Percentiles rank a stretch among this genome's conserved stretches.
Conservation (phyloP, 164 flowering plant species). For the Chimonanthus salicifolius region DNA sequence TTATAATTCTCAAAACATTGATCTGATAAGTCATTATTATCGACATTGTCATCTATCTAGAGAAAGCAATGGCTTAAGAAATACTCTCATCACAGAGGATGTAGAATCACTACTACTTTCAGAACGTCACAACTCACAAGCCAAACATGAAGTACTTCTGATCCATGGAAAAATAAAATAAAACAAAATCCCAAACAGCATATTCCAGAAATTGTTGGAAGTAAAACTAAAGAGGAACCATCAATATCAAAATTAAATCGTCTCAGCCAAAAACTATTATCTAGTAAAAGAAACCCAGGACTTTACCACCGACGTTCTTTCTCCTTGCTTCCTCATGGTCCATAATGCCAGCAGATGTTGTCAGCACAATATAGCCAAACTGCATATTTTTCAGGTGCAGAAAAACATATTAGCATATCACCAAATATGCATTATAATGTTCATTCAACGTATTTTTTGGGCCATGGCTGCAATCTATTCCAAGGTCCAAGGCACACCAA, state of each 20-base stretch:
- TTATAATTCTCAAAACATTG: neutral
- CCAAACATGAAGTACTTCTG: neutral
- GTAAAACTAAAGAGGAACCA: neutral
- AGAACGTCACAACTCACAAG: neutral
- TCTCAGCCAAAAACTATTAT: neutral
- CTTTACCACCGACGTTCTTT: conserved; percentile 33
- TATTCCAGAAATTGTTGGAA: neutral
- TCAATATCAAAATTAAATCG: neutral
- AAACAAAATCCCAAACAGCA: neutral
- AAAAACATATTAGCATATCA: neutral
- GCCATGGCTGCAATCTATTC: too few species aligned
- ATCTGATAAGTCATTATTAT: neutral
- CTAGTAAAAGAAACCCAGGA: conserved; percentile 29
- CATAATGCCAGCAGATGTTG: conserved; percentile 39
- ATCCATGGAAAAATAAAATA: neutral
- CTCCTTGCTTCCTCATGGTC: conserved; percentile 42
- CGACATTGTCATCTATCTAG: neutral
- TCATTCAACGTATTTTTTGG: too few species aligned
- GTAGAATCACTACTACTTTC: neutral
- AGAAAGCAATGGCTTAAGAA: neutral
- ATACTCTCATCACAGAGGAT: neutral
- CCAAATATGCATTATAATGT: too few species aligned
- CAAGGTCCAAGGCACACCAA: too few species aligned
- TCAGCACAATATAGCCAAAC: conserved; percentile 36
- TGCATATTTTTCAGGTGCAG: conserved; percentile 10